These are phyloP conservation scores for Closterium sp. DNA, from an alignment of 139 green algal species.

Conservation along the genomic window DNA sequence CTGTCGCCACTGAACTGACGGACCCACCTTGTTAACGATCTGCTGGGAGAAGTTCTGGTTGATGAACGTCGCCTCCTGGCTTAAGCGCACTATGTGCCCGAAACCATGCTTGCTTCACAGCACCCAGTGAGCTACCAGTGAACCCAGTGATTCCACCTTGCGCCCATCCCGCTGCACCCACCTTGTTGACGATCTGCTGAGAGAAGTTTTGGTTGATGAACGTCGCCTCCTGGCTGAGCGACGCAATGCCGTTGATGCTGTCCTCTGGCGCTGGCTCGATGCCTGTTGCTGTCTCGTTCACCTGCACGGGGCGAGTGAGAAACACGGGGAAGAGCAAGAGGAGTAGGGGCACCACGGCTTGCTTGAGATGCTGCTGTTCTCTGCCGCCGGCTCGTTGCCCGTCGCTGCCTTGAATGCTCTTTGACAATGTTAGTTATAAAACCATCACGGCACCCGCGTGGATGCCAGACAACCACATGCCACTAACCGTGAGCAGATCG, in stretches of 20 bases:
- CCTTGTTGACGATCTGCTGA: slow-evolving; percentile 64
- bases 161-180: background rate
- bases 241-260: slow-evolving; percentile 86
- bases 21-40: slow-evolving; percentile 62
- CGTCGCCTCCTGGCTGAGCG: slow-evolving; percentile 88
- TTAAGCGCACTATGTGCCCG: background rate
- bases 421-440: too few species aligned
- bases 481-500: slow-evolving; percentile 59
- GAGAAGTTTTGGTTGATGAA: slow-evolving; percentile 90
- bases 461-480: background rate
- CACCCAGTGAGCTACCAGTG: too few species aligned
- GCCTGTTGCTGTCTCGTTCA: slow-evolving; percentile 69
- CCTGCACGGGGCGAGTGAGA: background rate
- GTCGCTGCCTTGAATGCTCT: too few species aligned
- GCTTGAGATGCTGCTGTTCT: background rate
- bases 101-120: too few species aligned
- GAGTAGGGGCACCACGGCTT: too few species aligned
- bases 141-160: background rate
- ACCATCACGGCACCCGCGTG: background rate
- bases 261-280: slow-evolving; percentile 80
- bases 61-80: slow-evolving; percentile 84
- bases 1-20: background rate
- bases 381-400: slow-evolving; percentile 71
- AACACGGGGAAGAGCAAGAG: too few species aligned
- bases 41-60: slow-evolving; percentile 86